Conservation (phyloP, 148 eudicot species). For the Suaeda aralocaspica region DNA sequence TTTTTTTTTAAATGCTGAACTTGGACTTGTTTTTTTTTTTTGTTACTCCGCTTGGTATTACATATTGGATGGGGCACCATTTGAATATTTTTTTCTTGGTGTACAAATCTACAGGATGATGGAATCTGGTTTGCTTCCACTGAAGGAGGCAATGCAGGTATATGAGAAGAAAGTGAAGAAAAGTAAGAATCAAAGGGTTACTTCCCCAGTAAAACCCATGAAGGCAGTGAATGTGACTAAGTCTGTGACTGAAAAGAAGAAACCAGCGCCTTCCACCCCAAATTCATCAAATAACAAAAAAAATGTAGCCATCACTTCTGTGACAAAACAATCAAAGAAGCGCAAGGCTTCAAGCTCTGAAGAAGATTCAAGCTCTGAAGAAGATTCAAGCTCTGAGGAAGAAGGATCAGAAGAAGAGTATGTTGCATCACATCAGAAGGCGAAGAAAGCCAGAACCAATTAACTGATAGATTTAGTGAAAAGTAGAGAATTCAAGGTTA, state of each 20-base stretch:
- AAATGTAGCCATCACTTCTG: conserved; percentile 26
- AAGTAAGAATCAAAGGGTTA: conserved; percentile 40
- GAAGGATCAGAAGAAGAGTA: conserved; percentile 44
- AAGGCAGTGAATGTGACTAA: conserved; percentile 22
- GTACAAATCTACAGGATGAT: conserved; percentile 61
- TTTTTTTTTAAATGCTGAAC: no score
- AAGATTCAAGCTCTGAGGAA: conserved; percentile 36
- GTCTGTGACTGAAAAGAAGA: conserved; percentile 39
- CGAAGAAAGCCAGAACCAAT: conserved; percentile 35
- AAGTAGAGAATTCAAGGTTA: background rate
- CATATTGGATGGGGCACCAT: background rate
- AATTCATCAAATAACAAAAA: conserved; percentile 33
- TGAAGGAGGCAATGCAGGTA: conserved; percentile 51
- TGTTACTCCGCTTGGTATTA: no score
- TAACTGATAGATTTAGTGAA: conserved; percentile 9
- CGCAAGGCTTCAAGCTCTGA: conserved; percentile 34
- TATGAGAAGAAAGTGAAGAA: conserved; percentile 53
- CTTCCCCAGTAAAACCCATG: conserved; percentile 49
- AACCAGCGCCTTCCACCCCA: conserved; percentile 34
- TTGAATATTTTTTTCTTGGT: background rate
- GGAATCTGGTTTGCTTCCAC: conserved; percentile 71
- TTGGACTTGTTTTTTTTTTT: no score
- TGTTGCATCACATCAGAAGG: conserved; percentile 7
- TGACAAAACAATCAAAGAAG: conserved; percentile 36
- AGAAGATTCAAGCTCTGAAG: conserved; percentile 33